phyloP scores from a whole-genome alignment of 202 grass and related monocot genomes.

The Saccharum hybrid region DNA sequence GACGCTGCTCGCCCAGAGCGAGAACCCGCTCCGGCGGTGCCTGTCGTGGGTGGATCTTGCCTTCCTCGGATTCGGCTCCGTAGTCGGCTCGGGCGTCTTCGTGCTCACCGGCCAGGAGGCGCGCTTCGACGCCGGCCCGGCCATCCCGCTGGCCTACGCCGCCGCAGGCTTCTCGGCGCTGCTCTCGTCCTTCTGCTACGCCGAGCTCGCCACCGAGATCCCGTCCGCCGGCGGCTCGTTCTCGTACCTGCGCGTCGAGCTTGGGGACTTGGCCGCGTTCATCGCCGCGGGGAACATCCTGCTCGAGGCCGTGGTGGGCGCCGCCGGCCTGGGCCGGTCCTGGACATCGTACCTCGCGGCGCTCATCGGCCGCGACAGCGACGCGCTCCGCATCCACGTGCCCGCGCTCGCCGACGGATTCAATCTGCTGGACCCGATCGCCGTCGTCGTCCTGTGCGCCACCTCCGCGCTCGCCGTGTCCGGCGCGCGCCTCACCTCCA shows the following conservation, averaged over 20 bases:
- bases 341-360: slow-evolving; percentile 73
- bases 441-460: slow-evolving; percentile 50
- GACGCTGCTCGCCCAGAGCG: slow-evolving; percentile 55
- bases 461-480: slow-evolving; percentile 56
- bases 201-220: slow-evolving; percentile 71
- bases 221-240: slow-evolving; percentile 67
- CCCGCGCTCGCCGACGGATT: slow-evolving; percentile 55
- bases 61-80: slow-evolving; percentile 69
- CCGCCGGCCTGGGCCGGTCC: slow-evolving; percentile 59
- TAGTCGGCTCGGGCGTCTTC: slow-evolving; percentile 74
- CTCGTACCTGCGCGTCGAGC: slow-evolving; percentile 73
- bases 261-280: slow-evolving; percentile 65
- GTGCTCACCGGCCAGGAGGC: slow-evolving; percentile 77
- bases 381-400: slow-evolving; percentile 64
- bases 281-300: slow-evolving; percentile 73
- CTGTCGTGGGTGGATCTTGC: slow-evolving; percentile 68
- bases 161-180: slow-evolving; percentile 62
- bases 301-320: slow-evolving; percentile 65
- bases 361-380: slow-evolving; percentile 57
- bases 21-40: slow-evolving; percentile 65
- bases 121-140: slow-evolving; percentile 62
- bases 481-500: slow-evolving; percentile 56
- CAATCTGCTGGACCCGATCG: slow-evolving; percentile 68
- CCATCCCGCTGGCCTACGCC: slow-evolving; percentile 69
- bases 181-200: slow-evolving; percentile 68